Conservation (phyloP, 106 monocot genomes). For the Chionographis japonica region DNA sequence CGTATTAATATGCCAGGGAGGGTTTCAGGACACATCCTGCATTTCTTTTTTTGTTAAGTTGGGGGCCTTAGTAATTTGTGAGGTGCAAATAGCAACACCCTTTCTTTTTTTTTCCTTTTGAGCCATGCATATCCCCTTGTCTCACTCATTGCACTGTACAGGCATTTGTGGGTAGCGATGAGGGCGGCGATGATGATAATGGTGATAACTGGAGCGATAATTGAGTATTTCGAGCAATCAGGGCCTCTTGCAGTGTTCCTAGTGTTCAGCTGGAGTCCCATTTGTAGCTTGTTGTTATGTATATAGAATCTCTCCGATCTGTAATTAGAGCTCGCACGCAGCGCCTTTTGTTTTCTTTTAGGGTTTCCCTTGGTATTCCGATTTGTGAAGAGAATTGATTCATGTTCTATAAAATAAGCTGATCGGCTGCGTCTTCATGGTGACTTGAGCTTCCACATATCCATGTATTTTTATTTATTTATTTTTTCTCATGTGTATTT, state of each 20-base stretch:
- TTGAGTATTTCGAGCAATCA: conserved; percentile 9
- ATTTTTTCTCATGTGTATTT: too few species aligned
- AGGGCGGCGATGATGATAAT: conserved; percentile 57
- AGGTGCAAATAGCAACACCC: too few species aligned
- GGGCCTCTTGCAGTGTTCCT: neutral
- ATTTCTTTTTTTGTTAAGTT: too few species aligned
- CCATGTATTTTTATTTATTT: too few species aligned
- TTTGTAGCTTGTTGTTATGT: conserved; percentile 8
- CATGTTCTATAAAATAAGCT: neutral
- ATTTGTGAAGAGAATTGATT: neutral
- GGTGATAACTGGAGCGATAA: conserved; percentile 70
- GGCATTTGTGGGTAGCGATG: conserved; percentile 70
- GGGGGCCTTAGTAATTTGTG: too few species aligned
- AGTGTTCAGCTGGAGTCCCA: conserved; percentile 8
- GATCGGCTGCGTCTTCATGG: too few species aligned
- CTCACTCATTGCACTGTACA: conserved; percentile 9
- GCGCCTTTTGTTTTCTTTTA: neutral
- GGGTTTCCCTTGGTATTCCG: neutral
- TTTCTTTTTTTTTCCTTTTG: neutral
- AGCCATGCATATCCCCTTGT: neutral
- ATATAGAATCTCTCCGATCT: conserved; percentile 14
- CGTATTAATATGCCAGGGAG: too few species aligned
- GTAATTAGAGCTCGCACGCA: conserved; percentile 27
- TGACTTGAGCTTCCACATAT: too few species aligned
- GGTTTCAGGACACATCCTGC: too few species aligned